phyloP scores from a whole-genome alignment of 371 early-diverging fungal species.

The Basidiobolus meristosporus region DNA sequence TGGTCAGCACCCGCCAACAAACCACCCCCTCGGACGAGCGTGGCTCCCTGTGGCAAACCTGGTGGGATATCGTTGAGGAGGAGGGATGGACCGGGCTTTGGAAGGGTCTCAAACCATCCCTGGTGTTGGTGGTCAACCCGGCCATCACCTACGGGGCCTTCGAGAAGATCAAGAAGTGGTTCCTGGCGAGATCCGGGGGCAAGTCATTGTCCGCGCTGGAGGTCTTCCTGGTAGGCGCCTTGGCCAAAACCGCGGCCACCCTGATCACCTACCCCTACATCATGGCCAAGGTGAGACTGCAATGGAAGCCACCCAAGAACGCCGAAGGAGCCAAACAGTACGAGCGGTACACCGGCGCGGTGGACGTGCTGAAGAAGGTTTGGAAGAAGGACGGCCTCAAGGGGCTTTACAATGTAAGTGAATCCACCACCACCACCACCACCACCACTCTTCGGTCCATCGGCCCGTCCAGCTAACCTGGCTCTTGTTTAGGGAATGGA shows the following conservation, averaged over 20 bases:
- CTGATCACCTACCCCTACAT: slow-evolving; percentile 86
- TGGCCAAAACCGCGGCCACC: slow-evolving; percentile 82
- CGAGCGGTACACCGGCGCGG: slow-evolving; percentile 53
- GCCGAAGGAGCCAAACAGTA: slow-evolving; percentile 22
- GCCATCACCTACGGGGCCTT: slow-evolving; percentile 95
- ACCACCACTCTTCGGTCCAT: no score
- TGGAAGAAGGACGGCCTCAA: slow-evolving; percentile 56
- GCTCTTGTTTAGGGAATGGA: slow-evolving; percentile 85
- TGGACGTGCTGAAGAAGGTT: slow-evolving; percentile 73
- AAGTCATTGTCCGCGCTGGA: slow-evolving; percentile 43
- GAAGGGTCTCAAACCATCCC: slow-evolving; percentile 75
- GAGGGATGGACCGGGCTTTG: slow-evolving; percentile 78
- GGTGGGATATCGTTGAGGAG: slow-evolving; percentile 43
- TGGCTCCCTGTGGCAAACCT: slow-evolving; percentile 26
- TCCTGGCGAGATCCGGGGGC: slow-evolving; percentile 11
- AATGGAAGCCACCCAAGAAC: slow-evolving; percentile 74
- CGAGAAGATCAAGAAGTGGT: slow-evolving; percentile 53
- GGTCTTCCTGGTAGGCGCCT: slow-evolving; percentile 75
- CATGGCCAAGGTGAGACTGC: slow-evolving; percentile 92
- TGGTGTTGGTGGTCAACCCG: slow-evolving; percentile 84
- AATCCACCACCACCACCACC: no score
- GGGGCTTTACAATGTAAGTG: slow-evolving; percentile 81
- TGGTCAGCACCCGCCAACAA: slow-evolving; percentile 78
- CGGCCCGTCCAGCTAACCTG: no score
- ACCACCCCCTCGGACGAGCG: slow-evolving; percentile 32